phyloP scores from a whole-genome alignment of 179 eudicot species.

The Actinidia chinensis region DNA sequence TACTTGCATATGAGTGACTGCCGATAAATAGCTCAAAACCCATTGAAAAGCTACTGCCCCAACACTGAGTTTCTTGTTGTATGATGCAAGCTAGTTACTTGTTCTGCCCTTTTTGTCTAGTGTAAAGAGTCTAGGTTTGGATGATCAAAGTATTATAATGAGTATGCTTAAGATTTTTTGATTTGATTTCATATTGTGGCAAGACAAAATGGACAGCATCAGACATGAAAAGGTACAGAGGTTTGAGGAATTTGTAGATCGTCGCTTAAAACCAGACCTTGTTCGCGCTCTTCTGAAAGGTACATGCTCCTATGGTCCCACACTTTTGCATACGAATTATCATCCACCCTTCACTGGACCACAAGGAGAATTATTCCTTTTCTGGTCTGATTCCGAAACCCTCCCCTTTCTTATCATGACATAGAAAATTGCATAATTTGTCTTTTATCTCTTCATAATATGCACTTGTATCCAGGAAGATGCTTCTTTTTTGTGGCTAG shows the following conservation, averaged over 20 bases:
- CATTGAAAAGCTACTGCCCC: no score
- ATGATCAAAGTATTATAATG: no score
- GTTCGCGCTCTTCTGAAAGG: conserved; percentile 76
- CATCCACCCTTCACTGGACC: background rate
- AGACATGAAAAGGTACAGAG: conserved; percentile 57
- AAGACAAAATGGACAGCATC: conserved; percentile 47
- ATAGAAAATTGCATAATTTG: background rate
- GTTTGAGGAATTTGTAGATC: conserved; percentile 82
- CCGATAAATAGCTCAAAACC: no score
- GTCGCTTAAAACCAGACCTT: conserved; percentile 79
- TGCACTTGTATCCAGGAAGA: background rate
- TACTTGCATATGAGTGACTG: no score
- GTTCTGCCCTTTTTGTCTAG: no score
- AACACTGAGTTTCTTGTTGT: no score
- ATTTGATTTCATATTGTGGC: conserved; percentile 1
- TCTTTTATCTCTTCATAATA: background rate
- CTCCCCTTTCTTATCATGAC: background rate
- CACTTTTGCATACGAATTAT: background rate
- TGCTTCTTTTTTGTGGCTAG: background rate
- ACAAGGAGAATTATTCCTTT: conserved; percentile 2
- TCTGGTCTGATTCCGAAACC: background rate
- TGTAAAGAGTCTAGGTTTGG: no score
- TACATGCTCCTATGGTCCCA: conserved; percentile 18
- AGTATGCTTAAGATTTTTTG: background rate
- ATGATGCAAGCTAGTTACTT: no score